Evolutionary conservation across 1,284 basidiomycete species (phyloP).

Genomic region (Ganoderma leucocontextum): DNA sequence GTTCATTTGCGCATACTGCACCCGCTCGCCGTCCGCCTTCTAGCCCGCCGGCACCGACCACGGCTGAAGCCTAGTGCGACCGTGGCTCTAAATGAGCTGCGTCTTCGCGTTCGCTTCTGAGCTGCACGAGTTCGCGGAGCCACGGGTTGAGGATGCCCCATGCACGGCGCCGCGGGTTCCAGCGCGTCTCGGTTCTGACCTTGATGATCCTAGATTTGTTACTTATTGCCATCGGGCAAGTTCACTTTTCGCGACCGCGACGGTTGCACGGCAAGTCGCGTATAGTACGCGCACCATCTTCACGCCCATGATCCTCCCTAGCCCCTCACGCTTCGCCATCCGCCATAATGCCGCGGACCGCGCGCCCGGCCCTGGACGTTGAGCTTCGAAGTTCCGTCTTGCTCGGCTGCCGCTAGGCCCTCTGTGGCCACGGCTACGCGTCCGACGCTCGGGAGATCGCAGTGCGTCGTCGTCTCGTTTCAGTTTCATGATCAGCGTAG

Average conservation of each 20-base stretch:
- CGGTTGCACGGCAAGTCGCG: background rate
- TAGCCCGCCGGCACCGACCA: constrained; percentile 1
- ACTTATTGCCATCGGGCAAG: background rate
- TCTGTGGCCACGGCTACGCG: background rate
- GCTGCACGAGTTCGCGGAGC: background rate
- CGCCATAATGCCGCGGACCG: background rate
- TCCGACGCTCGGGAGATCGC: constrained; percentile 5
- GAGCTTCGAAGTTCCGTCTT: background rate
- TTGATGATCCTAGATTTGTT: background rate
- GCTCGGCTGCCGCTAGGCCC: background rate
- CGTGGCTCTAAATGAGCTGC: background rate
- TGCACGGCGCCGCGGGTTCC: background rate
- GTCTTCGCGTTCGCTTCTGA: background rate
- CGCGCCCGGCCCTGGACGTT: background rate
- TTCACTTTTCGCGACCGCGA: background rate
- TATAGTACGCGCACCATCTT: background rate
- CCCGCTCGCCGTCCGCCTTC: background rate
- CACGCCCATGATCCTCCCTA: background rate
- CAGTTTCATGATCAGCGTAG: background rate
- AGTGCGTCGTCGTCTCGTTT: background rate
- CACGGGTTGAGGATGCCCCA: background rate
- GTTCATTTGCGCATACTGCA: background rate
- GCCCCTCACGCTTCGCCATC: background rate
- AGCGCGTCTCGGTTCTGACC: background rate
- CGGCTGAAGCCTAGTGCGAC: background rate